Evolutionary conservation across 1,284 basidiomycete genomes (phyloP), one percentile per base, ranked within the genome.

Genomic region (Cutaneotrichosporon sp.): DNA sequence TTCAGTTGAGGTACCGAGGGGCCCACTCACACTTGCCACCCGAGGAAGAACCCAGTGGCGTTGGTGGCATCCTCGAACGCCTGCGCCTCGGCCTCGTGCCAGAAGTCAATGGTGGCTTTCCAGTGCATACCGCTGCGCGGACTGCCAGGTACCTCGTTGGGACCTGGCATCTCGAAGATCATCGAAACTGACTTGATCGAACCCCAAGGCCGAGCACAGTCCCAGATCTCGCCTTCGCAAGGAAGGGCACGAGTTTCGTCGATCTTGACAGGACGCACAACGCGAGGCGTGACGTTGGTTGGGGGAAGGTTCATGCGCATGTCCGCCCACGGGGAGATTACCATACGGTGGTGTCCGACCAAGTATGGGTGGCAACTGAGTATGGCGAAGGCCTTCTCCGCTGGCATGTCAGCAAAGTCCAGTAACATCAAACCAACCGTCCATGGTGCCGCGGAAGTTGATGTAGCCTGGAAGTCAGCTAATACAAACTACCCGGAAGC

Each of bases 381-480:
- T 12, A 86, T 88, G 14, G 88, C 85, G 14, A 91, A 78, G 4
- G 89, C 90, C 73, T 88, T 90, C 76, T 93, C 90, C 60, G 88
- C 90, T 91, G 68, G 63, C 3, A 31, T 19, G 37, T 52, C 32
- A 52, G 51, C 29, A 17, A 12, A 19, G 5, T 19, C 16, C 33
- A 10, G 22, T 60, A 60, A 61, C 25, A 3, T 4, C 5, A 11
- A 14, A 27, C 25, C 26, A 7, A 48, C 46, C 51, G 29, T 47
- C 38, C 20, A 34, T 29, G 10, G 25, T 14, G 5, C 27, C 38
- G 11, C 46, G 24, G 31, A 56, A 52, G 42, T 24, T 34, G 25
- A 52, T 27, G 6, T 31, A 19, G 12, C 51, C 51, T 56, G 32
- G 22, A 9, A 17, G 35, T 27, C n/a, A 41, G 42, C 39, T n/a